These are phyloP conservation scores for Aspergillus ustus DNA, from an alignment of 2,329 filamentous ascomycete genomes.

Conservation along the genomic window DNA sequence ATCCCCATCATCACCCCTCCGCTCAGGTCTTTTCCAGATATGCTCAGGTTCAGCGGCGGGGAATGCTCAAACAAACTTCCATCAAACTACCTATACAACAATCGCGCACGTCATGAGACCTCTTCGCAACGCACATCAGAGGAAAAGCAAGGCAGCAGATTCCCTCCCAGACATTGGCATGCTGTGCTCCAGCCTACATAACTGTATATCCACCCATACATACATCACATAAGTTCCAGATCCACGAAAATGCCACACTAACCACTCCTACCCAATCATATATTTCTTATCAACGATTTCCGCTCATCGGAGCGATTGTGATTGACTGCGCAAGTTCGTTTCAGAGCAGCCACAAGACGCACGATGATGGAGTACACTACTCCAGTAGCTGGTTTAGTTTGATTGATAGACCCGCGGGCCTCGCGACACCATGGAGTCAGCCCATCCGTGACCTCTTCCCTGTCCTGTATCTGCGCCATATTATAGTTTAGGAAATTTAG, in stretches of 20 bases:
- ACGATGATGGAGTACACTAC: neutral
- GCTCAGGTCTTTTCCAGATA: neutral
- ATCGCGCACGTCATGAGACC: constrained; percentile 20
- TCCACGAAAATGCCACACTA: neutral
- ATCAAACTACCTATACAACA: constrained; percentile 5
- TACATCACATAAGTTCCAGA: neutral
- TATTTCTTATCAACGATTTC: neutral
- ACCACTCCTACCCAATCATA: constrained; percentile 4
- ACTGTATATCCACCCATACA: neutral
- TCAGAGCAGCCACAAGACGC: constrained; percentile 2
- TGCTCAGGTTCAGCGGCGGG: constrained; percentile 17
- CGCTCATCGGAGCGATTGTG: neutral
- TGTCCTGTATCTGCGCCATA: neutral
- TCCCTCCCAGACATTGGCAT: neutral
- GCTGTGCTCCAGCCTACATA: neutral
- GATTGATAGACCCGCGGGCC: neutral
- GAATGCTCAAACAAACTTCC: neutral
- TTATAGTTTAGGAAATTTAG: constrained; percentile 8
- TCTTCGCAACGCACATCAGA: neutral
- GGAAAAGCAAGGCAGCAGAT: constrained; percentile 13
- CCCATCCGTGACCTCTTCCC: neutral
- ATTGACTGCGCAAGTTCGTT: neutral
- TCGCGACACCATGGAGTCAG: too few species aligned
- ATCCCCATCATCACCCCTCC: neutral
- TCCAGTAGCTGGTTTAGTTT: neutral